Conservation (phyloP, 768 basidiomycete genomes). For the Lentinus brumalis region DNA sequence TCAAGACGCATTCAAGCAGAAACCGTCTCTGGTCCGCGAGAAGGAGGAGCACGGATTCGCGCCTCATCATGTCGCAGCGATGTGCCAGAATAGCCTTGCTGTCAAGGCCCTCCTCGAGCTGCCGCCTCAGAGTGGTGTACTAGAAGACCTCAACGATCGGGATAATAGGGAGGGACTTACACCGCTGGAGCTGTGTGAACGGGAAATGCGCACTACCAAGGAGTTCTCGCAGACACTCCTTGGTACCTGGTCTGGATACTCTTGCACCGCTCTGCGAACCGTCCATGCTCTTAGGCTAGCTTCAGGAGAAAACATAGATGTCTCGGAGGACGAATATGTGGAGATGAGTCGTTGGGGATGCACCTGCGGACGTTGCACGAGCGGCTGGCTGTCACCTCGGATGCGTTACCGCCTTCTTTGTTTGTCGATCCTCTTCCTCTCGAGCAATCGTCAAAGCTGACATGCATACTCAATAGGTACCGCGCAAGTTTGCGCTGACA, state of each 20-base stretch:
- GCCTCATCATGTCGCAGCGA: constrained; percentile 20
- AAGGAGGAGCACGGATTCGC: constrained; percentile 15
- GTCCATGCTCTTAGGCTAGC: constrained; percentile 9
- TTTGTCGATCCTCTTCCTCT: background rate
- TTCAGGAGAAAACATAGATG: background rate
- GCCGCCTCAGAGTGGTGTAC: background rate
- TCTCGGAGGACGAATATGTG: constrained; percentile 3
- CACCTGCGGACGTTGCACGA: constrained; percentile 12
- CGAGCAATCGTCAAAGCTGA: background rate
- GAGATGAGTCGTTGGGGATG: constrained; percentile 6
- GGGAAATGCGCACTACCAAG: constrained; percentile 1
- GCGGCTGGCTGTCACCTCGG: constrained; percentile 17
- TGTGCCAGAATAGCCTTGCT: background rate
- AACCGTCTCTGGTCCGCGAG: background rate
- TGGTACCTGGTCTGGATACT: background rate
- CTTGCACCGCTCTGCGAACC: background rate
- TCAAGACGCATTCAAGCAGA: background rate
- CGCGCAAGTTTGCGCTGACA: background rate
- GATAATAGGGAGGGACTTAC: constrained; percentile 13
- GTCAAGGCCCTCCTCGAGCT: constrained; percentile 7
- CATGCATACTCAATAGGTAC: background rate
- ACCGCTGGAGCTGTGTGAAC: constrained; percentile 14
- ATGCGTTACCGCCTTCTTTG: constrained; percentile 16
- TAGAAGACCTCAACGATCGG: background rate
- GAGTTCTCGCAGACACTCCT: constrained; percentile 2